These are phyloP conservation scores for Eragrostis tef DNA, from an alignment of 202 grass and related monocot genomes.

Conservation along the genomic window DNA sequence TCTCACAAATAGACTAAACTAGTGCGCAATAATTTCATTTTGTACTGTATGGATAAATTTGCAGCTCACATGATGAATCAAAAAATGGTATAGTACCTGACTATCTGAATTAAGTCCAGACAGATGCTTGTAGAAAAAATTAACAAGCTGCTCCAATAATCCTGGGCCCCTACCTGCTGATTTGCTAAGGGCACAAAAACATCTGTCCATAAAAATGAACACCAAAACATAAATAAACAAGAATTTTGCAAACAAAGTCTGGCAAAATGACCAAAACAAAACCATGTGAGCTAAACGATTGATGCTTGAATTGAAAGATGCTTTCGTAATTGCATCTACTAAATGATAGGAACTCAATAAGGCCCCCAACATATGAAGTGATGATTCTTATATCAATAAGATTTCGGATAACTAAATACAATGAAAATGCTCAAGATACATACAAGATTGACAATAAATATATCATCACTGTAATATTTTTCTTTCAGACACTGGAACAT, in stretches of 20 bases:
- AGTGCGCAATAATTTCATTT: too few species aligned
- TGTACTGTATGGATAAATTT: too few species aligned
- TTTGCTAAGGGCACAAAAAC: slow-evolving; percentile 88
- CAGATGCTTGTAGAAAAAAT: slow-evolving; percentile 94
- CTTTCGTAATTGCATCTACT: slow-evolving; percentile 25
- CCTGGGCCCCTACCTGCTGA: slow-evolving; percentile 77
- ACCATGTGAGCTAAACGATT: background rate
- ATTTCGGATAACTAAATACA: background rate
- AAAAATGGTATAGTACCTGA: slow-evolving; percentile 63
- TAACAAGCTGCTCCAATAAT: slow-evolving; percentile 76
- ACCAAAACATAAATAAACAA: slow-evolving; percentile 47
- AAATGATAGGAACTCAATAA: slow-evolving; percentile 30
- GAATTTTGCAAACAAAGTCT: slow-evolving; percentile 18
- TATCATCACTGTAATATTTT: slow-evolving; percentile 13
- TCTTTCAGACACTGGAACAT: background rate
- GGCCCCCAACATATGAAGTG: slow-evolving; percentile 20
- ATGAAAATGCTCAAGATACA: slow-evolving; percentile 1
- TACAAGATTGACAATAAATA: background rate
- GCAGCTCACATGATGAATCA: slow-evolving; percentile 32
- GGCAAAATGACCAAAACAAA: slow-evolving; percentile 22
- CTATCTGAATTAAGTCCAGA: slow-evolving; percentile 71
- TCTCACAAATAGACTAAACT: slow-evolving; percentile 14
- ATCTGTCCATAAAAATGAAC: slow-evolving; percentile 62
- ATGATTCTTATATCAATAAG: slow-evolving; percentile 19
- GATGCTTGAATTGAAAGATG: slow-evolving; percentile 29